Conservation (phyloP, 2,329 filamentous ascomycete species). For the Cadophora gregata region DNA sequence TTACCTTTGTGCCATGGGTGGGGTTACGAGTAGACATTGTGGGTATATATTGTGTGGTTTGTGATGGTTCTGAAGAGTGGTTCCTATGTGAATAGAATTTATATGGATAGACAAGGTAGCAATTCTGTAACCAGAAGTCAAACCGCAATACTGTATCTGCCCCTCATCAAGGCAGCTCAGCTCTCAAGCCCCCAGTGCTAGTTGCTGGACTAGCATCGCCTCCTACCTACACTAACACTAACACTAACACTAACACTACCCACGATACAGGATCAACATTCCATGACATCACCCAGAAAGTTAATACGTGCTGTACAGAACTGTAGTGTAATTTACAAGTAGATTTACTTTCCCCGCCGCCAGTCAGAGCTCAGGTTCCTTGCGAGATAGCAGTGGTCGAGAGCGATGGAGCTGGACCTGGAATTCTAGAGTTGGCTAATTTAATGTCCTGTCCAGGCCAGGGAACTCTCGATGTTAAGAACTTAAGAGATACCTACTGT, state of each 20-base stretch:
- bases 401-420: neutral
- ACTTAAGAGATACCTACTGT: too few relatives aligned
- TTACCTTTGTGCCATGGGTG: slow-evolving; percentile 36
- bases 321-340: too few relatives aligned
- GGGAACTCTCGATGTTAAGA: neutral
- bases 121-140: too few relatives aligned
- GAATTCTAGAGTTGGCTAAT: neutral
- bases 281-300: slow-evolving; percentile 29
- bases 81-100: neutral
- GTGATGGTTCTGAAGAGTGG: neutral
- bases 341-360: neutral
- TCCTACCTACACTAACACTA: too few relatives aligned
- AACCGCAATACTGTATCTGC: too few relatives aligned
- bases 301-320: too few relatives aligned
- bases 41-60: neutral
- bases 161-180: slow-evolving; percentile 18
- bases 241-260: too few relatives aligned
- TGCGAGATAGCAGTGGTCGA: neutral
- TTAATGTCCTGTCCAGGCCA: neutral
- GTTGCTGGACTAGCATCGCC: slow-evolving; percentile 13
- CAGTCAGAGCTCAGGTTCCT: neutral
- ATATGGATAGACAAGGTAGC: too few relatives aligned
- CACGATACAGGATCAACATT: slow-evolving; percentile 22
- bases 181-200: slow-evolving; percentile 11
- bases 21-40: slow-evolving; percentile 46